phyloP scores from a whole-genome alignment of 2,329 filamentous ascomycete species.

The Graphilbum fragrans region DNA sequence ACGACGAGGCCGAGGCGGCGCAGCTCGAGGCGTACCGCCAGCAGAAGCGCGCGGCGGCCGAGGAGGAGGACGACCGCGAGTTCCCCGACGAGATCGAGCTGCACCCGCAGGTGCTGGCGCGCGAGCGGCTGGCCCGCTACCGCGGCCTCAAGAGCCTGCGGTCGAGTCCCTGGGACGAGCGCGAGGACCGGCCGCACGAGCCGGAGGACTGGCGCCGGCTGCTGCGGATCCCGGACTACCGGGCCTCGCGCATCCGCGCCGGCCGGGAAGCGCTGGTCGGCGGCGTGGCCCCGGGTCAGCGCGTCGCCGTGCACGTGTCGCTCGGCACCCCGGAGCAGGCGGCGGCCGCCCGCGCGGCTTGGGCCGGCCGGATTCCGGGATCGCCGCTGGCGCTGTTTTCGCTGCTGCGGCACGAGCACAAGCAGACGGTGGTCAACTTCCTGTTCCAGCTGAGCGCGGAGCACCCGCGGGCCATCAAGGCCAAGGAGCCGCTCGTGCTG shows the following conservation, averaged over 20 bases:
- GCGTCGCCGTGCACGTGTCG: conserved; percentile 64
- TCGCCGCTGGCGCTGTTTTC: conserved; percentile 68
- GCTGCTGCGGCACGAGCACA: conserved; percentile 87
- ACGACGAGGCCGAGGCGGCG: conserved; percentile 68
- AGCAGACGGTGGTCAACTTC: conserved; percentile 80
- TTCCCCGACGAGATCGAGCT: conserved; percentile 97
- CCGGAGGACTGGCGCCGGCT: conserved; percentile 83
- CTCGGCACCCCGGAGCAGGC: background rate
- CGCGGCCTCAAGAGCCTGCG: conserved; percentile 84
- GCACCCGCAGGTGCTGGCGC: conserved; percentile 72
- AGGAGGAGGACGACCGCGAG: conserved; percentile 85
- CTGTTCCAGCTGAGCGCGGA: conserved; percentile 78
- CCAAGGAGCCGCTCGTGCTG: conserved; percentile 83
- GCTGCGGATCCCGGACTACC: conserved; percentile 82
- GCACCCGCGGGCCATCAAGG: conserved; percentile 63
- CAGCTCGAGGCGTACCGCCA: conserved; percentile 73
- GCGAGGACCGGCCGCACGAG: conserved; percentile 76
- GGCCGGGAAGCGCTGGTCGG: conserved; percentile 79
- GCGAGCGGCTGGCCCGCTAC: conserved; percentile 77
- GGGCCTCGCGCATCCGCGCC: conserved; percentile 63
- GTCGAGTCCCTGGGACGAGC: conserved; percentile 77
- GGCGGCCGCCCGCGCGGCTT: background rate
- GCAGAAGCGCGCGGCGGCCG: conserved; percentile 62
- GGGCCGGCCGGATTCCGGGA: conserved; percentile 24
- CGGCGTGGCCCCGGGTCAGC: conserved; percentile 71